phyloP scores from a whole-genome alignment of 352 stramenopile species.

The Pythium angustatum region DNA sequence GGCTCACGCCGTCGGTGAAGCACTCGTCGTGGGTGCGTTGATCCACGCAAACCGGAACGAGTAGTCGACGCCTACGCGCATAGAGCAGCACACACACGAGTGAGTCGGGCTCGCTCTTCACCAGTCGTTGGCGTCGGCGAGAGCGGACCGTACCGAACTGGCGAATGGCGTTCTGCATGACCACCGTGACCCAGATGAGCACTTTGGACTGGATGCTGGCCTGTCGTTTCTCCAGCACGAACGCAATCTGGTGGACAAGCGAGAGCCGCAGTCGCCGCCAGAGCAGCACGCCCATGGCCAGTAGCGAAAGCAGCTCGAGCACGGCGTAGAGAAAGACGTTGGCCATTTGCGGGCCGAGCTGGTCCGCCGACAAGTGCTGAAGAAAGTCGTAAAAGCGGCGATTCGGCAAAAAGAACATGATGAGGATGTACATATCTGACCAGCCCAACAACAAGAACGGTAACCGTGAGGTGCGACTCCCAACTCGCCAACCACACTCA shows the following conservation, averaged over 20 bases:
- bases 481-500: too few relatives aligned
- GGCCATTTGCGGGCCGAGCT: conserved; percentile 5
- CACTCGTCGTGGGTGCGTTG: not conserved
- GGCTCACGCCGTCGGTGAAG: not conserved
- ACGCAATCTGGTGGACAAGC: conserved; percentile 34
- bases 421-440: conserved; percentile 31
- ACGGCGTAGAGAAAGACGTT: conserved; percentile 30
- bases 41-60: conserved; percentile 17
- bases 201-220: conserved; percentile 33
- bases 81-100: too few relatives aligned
- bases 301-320: conserved; percentile 29
- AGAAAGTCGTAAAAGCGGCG: conserved; percentile 31
- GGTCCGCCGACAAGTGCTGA: conserved; percentile 4
- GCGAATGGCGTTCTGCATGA: conserved; percentile 2
- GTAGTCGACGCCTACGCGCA: conserved; percentile 16
- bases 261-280: conserved; percentile 28
- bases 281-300: conserved; percentile 27
- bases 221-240: conserved; percentile 38
- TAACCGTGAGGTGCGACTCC: too few relatives aligned
- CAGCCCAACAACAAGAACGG: too few relatives aligned
- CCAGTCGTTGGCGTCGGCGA: too few relatives aligned
- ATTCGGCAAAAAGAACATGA: conserved; percentile 20
- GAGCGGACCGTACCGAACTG: not conserved
- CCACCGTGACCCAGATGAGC: conserved; percentile 28
- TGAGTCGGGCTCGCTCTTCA: too few relatives aligned